Evolutionary conservation across 2,329 filamentous ascomycete species (phyloP), one percentile per base, ranked within the genome.

Genomic region (Fusarium mexicanum): DNA sequence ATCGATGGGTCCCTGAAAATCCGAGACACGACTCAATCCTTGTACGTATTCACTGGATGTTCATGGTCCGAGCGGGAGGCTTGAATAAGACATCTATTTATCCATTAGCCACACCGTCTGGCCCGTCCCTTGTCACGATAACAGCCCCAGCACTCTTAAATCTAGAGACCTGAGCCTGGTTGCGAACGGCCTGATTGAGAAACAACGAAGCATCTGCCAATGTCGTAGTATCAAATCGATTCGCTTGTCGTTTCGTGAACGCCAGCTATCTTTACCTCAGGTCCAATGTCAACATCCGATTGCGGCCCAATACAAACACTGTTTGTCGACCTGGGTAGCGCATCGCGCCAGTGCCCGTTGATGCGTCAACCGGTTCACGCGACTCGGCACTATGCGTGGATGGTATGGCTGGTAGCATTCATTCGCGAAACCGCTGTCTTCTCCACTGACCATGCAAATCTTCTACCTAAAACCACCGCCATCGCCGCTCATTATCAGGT

Each of bases 281-380:
- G 44, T 57, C 48, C 29, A 48, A 73, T 61, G 58, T 59, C 55
- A 67, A 54, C 57, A 60, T 64, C 65, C 69, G 38, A 57, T 57
- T 58, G 33, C 66, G 61, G 59, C 38, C 33, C 44, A 61, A 67
- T 62, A 61, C 53, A 60, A 67, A 54, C 50, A 50, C 55, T 40
- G 50, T 29, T 51, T 50, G 50, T 31, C 31, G 44, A 50, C 55
- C 43, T 64, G 33, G 43, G 61, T 60, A 44, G 47, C 37, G 40
- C 22, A 57, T 71, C 38, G 58, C 53, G 64, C 60, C 61, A 64
- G 57, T 70, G 54, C 51, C 54, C 50, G 72, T 77, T 77, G 74
- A 67, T 78, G 71, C 60, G 72, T 72, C 70, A 74, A 76, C 65
- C 50, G 44, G 67, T 72, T 69, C 72, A 61, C 59, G 72, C 61